phyloP scores from a whole-genome alignment of 345 rosid species.

The Punica granatum region DNA sequence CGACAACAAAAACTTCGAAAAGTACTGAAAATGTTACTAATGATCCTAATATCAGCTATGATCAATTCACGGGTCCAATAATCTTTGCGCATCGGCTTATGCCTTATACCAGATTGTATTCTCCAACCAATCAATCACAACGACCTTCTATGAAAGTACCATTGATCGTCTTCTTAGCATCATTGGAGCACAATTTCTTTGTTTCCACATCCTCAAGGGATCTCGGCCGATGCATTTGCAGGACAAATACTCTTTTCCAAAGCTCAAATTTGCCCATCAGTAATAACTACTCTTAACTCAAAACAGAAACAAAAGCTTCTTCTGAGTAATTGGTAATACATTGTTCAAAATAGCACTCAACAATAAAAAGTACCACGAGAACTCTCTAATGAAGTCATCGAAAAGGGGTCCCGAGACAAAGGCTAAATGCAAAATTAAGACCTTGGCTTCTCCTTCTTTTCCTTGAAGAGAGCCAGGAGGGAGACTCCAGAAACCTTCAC shows the following conservation, averaged over 20 bases:
- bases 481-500: slow-evolving; percentile 85
- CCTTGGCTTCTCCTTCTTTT: slow-evolving; percentile 86
- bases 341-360: slow-evolving; percentile 15
- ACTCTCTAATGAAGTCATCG: slow-evolving; percentile 7
- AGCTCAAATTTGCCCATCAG: neutral
- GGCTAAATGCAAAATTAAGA: slow-evolving; percentile 25
- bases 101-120: no score
- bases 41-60: no score
- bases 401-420: neutral
- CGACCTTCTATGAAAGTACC: no score
- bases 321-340: neutral
- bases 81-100: no score
- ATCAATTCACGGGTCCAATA: no score
- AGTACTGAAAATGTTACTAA: neutral
- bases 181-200: no score
- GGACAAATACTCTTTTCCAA: no score
- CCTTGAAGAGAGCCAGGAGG: slow-evolving; percentile 68
- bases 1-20: neutral
- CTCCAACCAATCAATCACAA: no score
- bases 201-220: no score
- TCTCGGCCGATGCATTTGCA: no score
- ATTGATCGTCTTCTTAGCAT: no score
- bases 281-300: neutral
- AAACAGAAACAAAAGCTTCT: neutral
- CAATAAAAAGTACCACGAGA: slow-evolving; percentile 6